Evolutionary conservation across 306 rosid genomes (phyloP), one percentile per base, ranked within the genome.

Genomic region (Ceratonia siliqua): DNA sequence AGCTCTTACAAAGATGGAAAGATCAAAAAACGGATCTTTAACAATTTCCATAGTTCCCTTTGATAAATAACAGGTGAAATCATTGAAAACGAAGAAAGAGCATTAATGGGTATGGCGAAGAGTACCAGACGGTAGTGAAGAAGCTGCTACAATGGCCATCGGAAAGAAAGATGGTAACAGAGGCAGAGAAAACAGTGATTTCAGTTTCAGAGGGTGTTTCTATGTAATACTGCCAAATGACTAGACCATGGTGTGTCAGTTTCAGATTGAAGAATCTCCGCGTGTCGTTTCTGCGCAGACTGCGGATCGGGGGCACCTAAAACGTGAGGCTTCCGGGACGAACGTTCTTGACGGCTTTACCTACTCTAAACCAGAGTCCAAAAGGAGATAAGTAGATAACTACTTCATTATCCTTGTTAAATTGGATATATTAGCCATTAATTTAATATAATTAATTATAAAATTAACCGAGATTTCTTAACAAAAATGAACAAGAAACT

Each of bases 41-140:
- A 62, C 6, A 42, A 57, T 53, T 28, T 54, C 56, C 12, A 11
- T 20, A 8, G 20, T 27, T 6, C 22, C 52, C 38, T 17, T 1
- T 13, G 6, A 35, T 28, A 20, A 9, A 30, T 5, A 41, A 49
- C 45, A 50, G 21, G 28, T 5, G 20, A 18, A 50, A 10, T 18
- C 38, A 39, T 0, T 0, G 46, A 15, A 13, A 21, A 45, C 5
- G 2, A 69, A 27, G 14, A 62, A 8, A 41, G 10, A 9, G 1
- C 3, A 46, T 15, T 57, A 55, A 28, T 39, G 24, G 54, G 22
- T 20, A 5, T 7, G 36, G 30, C 46, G 8, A 69, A n/a, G 27
- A 43, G 78, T 84, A 87, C 90, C 90, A 10, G 82, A 63, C 42
- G 86, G 71, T n/a, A 83, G 57, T 10, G 86, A 62, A 64, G 86